These are phyloP conservation scores for Aspergillus awamori DNA, from an alignment of 2,329 filamentous ascomycete genomes.

Conservation along the genomic window DNA sequence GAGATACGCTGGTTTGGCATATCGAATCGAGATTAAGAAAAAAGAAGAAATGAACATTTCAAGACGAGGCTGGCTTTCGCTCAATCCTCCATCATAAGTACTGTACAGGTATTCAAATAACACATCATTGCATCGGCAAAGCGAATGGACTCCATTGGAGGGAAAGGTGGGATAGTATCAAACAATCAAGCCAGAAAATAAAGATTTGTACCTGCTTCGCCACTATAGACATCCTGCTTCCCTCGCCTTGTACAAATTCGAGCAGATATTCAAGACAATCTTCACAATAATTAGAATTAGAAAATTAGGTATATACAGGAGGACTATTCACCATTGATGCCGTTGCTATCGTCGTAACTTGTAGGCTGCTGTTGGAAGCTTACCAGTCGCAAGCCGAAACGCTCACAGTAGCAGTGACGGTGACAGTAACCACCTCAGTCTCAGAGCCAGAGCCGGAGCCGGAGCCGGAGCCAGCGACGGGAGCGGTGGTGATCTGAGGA, in stretches of 20 bases:
- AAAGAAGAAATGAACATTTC: neutral
- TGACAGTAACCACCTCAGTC: constrained; percentile 26
- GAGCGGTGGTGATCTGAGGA: constrained; percentile 20
- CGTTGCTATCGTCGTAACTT: constrained; percentile 28
- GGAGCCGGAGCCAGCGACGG: constrained; percentile 19
- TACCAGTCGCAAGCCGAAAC: constrained; percentile 25
- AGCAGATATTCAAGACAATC: constrained; percentile 11
- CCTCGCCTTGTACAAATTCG: constrained; percentile 1
- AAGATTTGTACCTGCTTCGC: neutral
- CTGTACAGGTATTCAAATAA: constrained; percentile 14
- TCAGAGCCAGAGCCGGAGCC: constrained; percentile 13
- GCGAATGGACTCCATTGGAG: constrained; percentile 37
- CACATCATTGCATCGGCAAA: constrained; percentile 10
- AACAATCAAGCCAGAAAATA: constrained; percentile 20
- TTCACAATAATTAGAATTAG: constrained; percentile 33
- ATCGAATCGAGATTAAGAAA: neutral
- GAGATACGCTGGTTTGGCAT: neutral
- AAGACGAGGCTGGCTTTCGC: neutral
- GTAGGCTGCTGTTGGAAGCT: constrained; percentile 10
- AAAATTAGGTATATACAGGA: constrained; percentile 39
- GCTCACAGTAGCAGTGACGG: constrained; percentile 29
- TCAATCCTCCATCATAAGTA: constrained; percentile 8
- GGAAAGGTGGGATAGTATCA: constrained; percentile 20
- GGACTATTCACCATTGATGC: constrained; percentile 25
- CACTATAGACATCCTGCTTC: neutral